Base-by-base conservation (phyloP, 371 early-diverging fungal genomes). In the Phascolomyces articulosus region DNA sequence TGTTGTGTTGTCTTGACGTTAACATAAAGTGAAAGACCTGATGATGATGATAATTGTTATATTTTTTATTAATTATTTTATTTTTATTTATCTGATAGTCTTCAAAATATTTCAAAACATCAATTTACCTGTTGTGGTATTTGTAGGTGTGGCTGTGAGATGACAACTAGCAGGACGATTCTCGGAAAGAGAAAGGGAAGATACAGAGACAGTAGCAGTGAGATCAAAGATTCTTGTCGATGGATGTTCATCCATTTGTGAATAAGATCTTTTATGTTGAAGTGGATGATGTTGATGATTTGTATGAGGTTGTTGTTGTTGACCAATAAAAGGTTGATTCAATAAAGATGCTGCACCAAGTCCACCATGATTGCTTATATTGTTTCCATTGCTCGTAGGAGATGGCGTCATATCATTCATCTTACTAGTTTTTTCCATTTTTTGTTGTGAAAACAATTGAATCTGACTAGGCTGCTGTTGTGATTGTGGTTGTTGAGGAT, bases 1-100 rank as follows among this genome's bases (percentile, higher is more conserved):
- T 67, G 68, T 48, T 67, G 68, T 0, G 68, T 67, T 13, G 68
- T 67, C 47, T 67, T 67, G 29, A 67, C 53, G 51, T 67, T 62
- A 18, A 67, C 58, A 21, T 57, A 62, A 16, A 67, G 57, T 16
- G 62, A 67, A 26, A 55, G 58, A 13, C 62, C 68, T 57, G 20
- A 15, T 31, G 41, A 31, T 20, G 18, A 16, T 13, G 29, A 18
- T 18, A 38, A 38, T n/a, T n/a, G n/a, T n/a, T n/a, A n/a, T n/a
- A n/a, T n/a, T n/a, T n/a, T 2, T n/a, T 18, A 16, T 44, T 44
- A 44, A 16, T 44, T 51, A 51, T 51, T 28, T 24, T 51, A 23
- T 7, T 44, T 8, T n/a, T 44, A 0, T 44, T 2, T 13, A 0
- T 44, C 15, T 16, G 8, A 44, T 13, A 44, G 1, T n/a, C n/a